These are phyloP conservation scores for Mycocentrospora acerina DNA, from an alignment of 2,329 filamentous ascomycete species.

Conservation along the genomic window DNA sequence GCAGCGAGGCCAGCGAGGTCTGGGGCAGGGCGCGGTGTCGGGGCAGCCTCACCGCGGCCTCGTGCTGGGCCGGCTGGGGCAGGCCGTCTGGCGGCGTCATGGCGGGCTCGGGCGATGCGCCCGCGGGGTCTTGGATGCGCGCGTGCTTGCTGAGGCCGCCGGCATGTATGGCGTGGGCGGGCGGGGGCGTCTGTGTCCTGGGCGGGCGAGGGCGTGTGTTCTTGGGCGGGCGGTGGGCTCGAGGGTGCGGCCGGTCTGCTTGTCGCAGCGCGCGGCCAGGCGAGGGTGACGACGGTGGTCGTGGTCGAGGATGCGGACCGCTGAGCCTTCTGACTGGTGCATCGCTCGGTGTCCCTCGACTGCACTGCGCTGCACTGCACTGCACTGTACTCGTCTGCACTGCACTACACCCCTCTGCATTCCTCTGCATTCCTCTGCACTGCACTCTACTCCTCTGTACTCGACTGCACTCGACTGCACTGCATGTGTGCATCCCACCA, in stretches of 20 bases:
- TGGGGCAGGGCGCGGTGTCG: slow-evolving; percentile 62
- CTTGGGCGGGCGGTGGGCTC: slow-evolving; percentile 2
- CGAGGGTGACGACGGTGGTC: slow-evolving; percentile 28
- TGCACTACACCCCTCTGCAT: neutral
- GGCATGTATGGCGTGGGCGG: no score
- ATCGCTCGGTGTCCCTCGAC: slow-evolving; percentile 2
- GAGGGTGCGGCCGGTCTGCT: slow-evolving; percentile 11
- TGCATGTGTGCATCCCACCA: neutral
- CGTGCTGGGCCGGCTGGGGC: slow-evolving; percentile 52
- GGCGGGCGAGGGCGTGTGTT: slow-evolving; percentile 5
- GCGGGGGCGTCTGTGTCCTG: no score
- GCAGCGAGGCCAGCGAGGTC: slow-evolving; percentile 60
- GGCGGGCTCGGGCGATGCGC: slow-evolving; percentile 40
- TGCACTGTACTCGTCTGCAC: no score
- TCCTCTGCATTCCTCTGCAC: neutral
- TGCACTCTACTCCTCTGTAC: no score
- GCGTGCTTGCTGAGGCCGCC: slow-evolving; percentile 27
- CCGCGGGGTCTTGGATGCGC: slow-evolving; percentile 33
- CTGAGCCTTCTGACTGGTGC: slow-evolving; percentile 34
- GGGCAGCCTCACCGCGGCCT: slow-evolving; percentile 60
- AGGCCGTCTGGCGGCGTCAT: slow-evolving; percentile 46
- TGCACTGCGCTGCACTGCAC: no score
- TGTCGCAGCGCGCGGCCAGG: slow-evolving; percentile 11
- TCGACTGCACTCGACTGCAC: no score
- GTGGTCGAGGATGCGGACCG: slow-evolving; percentile 21